Base-by-base conservation (phyloP, 257 asterid species). In the Oldenlandia corymbosa region DNA sequence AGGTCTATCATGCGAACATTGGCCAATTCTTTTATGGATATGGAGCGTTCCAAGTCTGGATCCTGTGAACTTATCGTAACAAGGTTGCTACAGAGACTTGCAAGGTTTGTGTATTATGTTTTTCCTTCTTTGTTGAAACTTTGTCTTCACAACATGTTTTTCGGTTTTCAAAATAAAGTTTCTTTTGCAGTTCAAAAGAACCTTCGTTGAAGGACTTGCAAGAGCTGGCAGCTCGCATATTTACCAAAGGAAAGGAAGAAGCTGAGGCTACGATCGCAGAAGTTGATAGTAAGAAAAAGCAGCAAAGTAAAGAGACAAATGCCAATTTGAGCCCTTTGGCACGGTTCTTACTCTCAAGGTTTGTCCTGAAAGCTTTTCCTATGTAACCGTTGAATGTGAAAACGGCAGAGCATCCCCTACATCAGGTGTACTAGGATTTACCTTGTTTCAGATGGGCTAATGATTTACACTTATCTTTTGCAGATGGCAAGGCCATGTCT, bases 291-390 rank as follows among this genome's bases (percentile, higher is more conserved):
- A 87, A 81, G 82, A 85, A 85, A 68, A 92, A 89, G 66, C 89
- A 77, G 63, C 91, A 82, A 57, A 81, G 50, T 50, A 84, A 89
- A 79, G 97, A 90, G 66, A 79, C 95, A 50, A 84, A 84, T 76
- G 74, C 90, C 79, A 92, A 89, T 74, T 81, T 87, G 91, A 85
- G 95, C 81, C 95, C 99, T 17, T 90, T 92, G 28, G 97, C 97
- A n/a, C 79, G 96, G 79, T 92, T 92, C 81, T 81, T 92, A 85
- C 96, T 92, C 70, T 92, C 97, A n/a, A 92, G 99, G 97, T 92
- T 72, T 17, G 95, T 80, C 68, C 21, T 20, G 46, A 61, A 56
- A 28, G 61, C 60, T 54, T 64, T 63, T n/a, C 17, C 26, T 47
- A 9, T n/a, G 2, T 53, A 37, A 39, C 31, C 6, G 5, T 48